Evolutionary conservation across 805 yeast species (phyloP).

Genomic region (Yamadazyma tumulicola): DNA sequence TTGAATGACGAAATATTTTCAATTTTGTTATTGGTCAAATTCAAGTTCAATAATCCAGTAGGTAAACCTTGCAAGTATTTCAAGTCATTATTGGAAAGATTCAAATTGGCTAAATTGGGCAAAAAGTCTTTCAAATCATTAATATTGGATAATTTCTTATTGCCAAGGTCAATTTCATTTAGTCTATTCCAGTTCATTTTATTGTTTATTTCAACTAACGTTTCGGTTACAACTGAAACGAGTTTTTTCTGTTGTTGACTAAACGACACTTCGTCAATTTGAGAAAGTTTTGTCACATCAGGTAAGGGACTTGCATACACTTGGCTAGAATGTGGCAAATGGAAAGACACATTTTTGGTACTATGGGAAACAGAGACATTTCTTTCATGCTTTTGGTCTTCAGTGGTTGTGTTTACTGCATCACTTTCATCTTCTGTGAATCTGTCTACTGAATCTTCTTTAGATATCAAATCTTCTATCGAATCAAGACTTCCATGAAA

Average conservation of each 20-base stretch:
- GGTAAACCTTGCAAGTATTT: conserved; percentile 48
- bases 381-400: conserved; percentile 5
- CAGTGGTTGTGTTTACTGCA: not conserved
- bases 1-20: conserved; percentile 41
- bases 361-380: no score
- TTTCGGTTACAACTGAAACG: conserved; percentile 44
- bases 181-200: conserved; percentile 42
- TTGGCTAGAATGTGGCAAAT: conserved; percentile 24
- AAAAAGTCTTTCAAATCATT: conserved; percentile 42
- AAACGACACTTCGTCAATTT: conserved; percentile 44
- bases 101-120: conserved; percentile 39
- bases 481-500: conserved; percentile 30
- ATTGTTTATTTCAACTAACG: conserved; percentile 23
- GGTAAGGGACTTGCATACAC: conserved; percentile 11
- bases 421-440: not conserved
- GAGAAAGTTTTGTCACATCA: conserved; percentile 42
- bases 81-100: conserved; percentile 42
- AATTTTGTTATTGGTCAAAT: conserved; percentile 37
- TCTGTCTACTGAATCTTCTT: conserved; percentile 5
- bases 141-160: conserved; percentile 34
- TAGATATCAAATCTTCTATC: conserved; percentile 33
- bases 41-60: conserved; percentile 29
- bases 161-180: conserved; percentile 32
- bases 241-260: conserved; percentile 43
- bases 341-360: conserved; percentile 38